phyloP scores from a whole-genome alignment of 148 eudicot species.

The Nepenthes mirabilis region DNA sequence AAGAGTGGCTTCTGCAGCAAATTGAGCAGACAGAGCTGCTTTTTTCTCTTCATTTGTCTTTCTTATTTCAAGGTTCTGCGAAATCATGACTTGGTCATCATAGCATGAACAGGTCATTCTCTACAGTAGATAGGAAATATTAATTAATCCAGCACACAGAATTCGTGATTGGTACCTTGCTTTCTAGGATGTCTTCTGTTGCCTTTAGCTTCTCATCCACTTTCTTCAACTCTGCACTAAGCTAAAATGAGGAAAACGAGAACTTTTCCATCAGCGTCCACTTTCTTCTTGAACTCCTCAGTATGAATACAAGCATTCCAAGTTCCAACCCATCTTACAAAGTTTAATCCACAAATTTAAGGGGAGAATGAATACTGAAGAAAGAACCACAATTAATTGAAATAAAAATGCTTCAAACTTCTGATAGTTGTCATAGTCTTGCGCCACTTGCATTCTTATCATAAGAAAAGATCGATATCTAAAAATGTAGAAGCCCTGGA shows the following conservation, averaged over 20 bases:
- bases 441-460: no score
- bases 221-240: slow-evolving; percentile 60
- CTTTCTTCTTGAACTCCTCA: no score
- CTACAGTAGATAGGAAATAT: neutral
- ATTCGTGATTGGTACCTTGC: slow-evolving; percentile 52
- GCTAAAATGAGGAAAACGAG: slow-evolving; percentile 24
- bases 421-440: no score
- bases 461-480: no score
- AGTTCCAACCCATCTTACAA: no score
- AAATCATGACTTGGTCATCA: slow-evolving; percentile 9
- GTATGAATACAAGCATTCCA: no score
- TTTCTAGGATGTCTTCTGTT: slow-evolving; percentile 64
- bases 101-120: slow-evolving; percentile 4
- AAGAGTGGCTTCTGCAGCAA: slow-evolving; percentile 99
- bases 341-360: no score
- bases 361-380: no score
- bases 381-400: no score
- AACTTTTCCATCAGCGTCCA: neutral
- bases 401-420: no score
- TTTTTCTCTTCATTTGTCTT: slow-evolving; percentile 84
- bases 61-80: slow-evolving; percentile 77
- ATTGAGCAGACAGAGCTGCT: slow-evolving; percentile 83
- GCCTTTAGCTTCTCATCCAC: slow-evolving; percentile 77
- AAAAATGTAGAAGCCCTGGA: no score
- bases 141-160: neutral